A percentile compares a stretch with the other conserved stretches of the same genome.
phyloP scores from a whole-genome alignment of 1,284 basidiomycete species.

The Austroboletus niveus region DNA sequence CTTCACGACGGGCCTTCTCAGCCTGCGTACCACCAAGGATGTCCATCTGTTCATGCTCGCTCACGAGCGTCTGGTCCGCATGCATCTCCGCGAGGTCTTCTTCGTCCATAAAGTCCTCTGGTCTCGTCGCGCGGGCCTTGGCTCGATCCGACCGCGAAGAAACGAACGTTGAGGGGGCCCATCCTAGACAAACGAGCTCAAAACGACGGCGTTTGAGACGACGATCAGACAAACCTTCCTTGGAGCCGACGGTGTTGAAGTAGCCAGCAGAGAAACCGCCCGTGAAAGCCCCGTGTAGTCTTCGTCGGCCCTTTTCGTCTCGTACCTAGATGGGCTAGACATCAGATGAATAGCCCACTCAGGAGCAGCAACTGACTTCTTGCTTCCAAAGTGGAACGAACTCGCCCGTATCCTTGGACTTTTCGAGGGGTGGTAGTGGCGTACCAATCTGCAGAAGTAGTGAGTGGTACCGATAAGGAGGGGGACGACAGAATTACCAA shows the following conservation, averaged over 20 bases:
- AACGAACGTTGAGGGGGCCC: slow-evolving; percentile 89
- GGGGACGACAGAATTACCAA: slow-evolving; percentile 48
- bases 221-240: slow-evolving; percentile 67
- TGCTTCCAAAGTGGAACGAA: slow-evolving; percentile 98
- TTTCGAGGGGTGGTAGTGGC: slow-evolving; percentile 85
- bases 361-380: slow-evolving; percentile 55
- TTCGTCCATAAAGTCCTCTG: slow-evolving; percentile 99
- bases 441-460: slow-evolving; percentile 73
- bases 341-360: slow-evolving; percentile 22
- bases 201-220: background rate
- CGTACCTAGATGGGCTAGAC: slow-evolving; percentile 55
- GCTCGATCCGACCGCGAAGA: slow-evolving; percentile 79
- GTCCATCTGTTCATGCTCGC: slow-evolving; percentile 76
- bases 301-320: slow-evolving; percentile 90
- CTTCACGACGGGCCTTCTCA: slow-evolving; percentile 37
- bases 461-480: slow-evolving; percentile 1
- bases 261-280: slow-evolving; percentile 98
- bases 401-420: slow-evolving; percentile 86
- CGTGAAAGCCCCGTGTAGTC: slow-evolving; percentile 97
- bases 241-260: slow-evolving; percentile 94
- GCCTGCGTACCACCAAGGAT: slow-evolving; percentile 57
- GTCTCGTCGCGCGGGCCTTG: slow-evolving; percentile 55
- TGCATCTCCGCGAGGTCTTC: slow-evolving; percentile 87
- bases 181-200: slow-evolving; percentile 56
- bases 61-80: slow-evolving; percentile 70